Evolutionary conservation across 2,329 filamentous ascomycete species (phyloP).

Genomic region (Huntiella bhutanensis): DNA sequence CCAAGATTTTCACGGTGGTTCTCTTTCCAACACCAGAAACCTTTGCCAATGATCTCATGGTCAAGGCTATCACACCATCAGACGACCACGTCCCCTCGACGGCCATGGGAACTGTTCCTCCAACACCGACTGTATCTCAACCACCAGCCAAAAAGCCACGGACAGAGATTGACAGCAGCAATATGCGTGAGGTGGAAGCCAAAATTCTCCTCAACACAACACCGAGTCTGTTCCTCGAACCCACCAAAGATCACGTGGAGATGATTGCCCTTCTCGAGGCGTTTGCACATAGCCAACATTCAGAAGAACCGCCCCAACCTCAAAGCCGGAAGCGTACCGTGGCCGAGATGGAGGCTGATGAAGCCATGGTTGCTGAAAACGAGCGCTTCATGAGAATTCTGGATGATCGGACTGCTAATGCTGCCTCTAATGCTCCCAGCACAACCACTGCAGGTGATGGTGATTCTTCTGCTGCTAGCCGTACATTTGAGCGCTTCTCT

Average conservation of each 20-base stretch:
- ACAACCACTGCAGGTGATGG: slow-evolving; percentile 43
- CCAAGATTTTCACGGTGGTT: slow-evolving; percentile 55
- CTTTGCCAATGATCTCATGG: slow-evolving; percentile 53
- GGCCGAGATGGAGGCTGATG: slow-evolving; percentile 85
- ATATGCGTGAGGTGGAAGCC: slow-evolving; percentile 57
- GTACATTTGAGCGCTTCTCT: slow-evolving; percentile 81
- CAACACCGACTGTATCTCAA: slow-evolving; percentile 39
- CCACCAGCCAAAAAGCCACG: slow-evolving; percentile 50
- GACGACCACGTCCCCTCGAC: slow-evolving; percentile 14
- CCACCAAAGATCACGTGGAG: slow-evolving; percentile 49
- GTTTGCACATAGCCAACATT: slow-evolving; percentile 60
- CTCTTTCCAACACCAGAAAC: slow-evolving; percentile 68
- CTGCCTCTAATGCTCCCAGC: slow-evolving; percentile 35
- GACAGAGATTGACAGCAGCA: slow-evolving; percentile 52
- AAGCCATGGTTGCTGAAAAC: slow-evolving; percentile 72
- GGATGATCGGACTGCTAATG: slow-evolving; percentile 60
- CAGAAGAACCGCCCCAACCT: slow-evolving; percentile 56
- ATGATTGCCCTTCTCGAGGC: slow-evolving; percentile 52
- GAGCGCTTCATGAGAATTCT: slow-evolving; percentile 85
- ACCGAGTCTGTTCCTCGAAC: slow-evolving; percentile 58
- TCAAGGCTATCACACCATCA: slow-evolving; percentile 56
- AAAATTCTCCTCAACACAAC: slow-evolving; percentile 56
- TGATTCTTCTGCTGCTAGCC: slow-evolving; percentile 51
- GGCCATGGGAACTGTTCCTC: slow-evolving; percentile 37
- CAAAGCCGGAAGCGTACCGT: slow-evolving; percentile 86